phyloP scores from a whole-genome alignment of 805 yeast species.

The Candida sanyiensis region DNA sequence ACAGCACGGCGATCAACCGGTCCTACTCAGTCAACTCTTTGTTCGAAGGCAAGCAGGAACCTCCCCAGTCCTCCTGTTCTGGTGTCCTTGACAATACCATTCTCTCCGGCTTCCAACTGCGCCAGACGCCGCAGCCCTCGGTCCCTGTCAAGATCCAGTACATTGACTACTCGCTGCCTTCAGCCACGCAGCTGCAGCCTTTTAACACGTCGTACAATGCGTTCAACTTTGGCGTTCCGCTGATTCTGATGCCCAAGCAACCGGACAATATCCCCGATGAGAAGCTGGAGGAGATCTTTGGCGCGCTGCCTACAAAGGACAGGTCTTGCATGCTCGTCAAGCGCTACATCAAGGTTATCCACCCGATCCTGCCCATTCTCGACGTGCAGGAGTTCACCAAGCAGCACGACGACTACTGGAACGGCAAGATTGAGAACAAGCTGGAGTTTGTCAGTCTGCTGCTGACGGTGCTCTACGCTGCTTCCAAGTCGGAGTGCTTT shows the following conservation, averaged over 20 bases:
- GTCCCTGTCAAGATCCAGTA: constrained; percentile 13
- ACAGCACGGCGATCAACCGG: not conserved
- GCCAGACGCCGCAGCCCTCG: constrained; percentile 20
- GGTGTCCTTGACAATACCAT: constrained; percentile 17
- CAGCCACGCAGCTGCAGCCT: constrained; percentile 12
- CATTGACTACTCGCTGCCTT: constrained; percentile 11
- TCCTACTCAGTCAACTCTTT: constrained; percentile 1
- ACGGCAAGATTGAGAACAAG: constrained; percentile 25
- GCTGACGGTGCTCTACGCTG: constrained; percentile 52
- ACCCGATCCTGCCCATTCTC: constrained; percentile 48
- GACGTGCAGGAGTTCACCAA: constrained; percentile 39
- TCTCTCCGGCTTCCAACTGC: constrained; percentile 18
- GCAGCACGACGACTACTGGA: constrained; percentile 49
- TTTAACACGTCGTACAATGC: constrained; percentile 12
- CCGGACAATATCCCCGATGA: constrained; percentile 23
- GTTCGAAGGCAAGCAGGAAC: constrained; percentile 6
- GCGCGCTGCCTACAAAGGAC: constrained; percentile 40
- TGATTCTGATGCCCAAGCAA: constrained; percentile 21
- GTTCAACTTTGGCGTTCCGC: constrained; percentile 23
- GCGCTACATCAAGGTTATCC: constrained; percentile 47
- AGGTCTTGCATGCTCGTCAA: constrained; percentile 42
- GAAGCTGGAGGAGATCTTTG: constrained; percentile 30
- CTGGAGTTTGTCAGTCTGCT: constrained; percentile 44
- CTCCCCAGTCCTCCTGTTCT: not conserved
- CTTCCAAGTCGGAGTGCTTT: constrained; percentile 54